Percentiles rank a stretch among this genome's conserved stretches.
Evolutionary conservation across 2,329 filamentous ascomycete genomes (phyloP).

Genomic region (Penicillium sp.): DNA sequence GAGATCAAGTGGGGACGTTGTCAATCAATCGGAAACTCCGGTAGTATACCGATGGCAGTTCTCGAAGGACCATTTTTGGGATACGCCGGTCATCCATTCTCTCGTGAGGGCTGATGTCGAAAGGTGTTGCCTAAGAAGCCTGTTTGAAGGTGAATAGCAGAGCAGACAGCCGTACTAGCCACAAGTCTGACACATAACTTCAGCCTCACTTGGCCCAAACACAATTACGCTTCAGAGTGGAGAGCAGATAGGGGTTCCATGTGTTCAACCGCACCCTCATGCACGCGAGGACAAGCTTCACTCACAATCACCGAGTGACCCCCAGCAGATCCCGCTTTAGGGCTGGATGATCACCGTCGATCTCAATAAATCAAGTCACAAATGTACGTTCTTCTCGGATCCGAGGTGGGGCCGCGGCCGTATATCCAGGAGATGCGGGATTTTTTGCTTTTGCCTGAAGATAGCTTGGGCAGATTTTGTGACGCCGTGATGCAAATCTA

Average conservation of each 20-base stretch:
- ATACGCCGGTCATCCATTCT: not conserved
- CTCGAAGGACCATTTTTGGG: not conserved
- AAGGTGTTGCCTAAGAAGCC: not conserved
- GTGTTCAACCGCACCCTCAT: slow-evolving; percentile 12
- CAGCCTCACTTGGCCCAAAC: slow-evolving; percentile 13
- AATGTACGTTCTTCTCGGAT: not conserved
- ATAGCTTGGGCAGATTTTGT: not conserved
- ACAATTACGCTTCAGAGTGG: not conserved
- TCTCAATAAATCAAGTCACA: slow-evolving; percentile 9
- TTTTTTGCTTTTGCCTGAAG: not conserved
- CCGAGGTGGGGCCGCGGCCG: not conserved
- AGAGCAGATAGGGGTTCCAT: slow-evolving; percentile 5
- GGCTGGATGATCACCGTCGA: slow-evolving; percentile 18
- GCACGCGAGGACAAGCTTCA: slow-evolving; percentile 13
- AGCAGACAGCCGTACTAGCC: slow-evolving; percentile 9
- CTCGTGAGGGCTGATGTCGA: not conserved
- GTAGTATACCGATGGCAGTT: not conserved
- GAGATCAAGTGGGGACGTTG: slow-evolving; percentile 5
- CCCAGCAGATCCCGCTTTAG: slow-evolving; percentile 7
- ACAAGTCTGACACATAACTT: slow-evolving; percentile 9
- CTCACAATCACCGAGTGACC: not conserved
- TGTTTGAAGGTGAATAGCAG: not conserved
- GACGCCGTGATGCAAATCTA: not conserved
- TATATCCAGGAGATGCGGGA: not conserved
- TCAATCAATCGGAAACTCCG: slow-evolving; percentile 20